Base-by-base conservation (phyloP, 495 filamentous ascomycete genomes). In the Tuber aestivum region DNA sequence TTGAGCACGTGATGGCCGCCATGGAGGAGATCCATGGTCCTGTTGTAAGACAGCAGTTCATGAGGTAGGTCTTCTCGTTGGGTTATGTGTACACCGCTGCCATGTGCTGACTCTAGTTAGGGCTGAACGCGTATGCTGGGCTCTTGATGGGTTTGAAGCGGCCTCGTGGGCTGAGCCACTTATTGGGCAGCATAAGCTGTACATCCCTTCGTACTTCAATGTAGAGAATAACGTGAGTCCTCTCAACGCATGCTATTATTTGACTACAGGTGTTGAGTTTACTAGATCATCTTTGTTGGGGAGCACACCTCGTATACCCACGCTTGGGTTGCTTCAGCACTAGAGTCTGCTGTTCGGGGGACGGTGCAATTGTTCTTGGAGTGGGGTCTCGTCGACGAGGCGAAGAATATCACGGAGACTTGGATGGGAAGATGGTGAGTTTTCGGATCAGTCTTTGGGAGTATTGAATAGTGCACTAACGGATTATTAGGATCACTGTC, bases 261-360 rank as follows among this genome's bases (percentile, higher is more conserved):
- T 16, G 3, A 20, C 32, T 65, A 35, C 16, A 18, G 32, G 56
- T 20, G 56, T 35, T 65, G 27, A 65, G 2, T 65, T 65, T 65
- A 20, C 14, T 73, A 88, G 79, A 89, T 89, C 50, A 88, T 92
- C 50, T 92, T 92, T 72, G 85, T 92, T 7, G 91, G 91, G 23
- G 90, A 92, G 83, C 90, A 92, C 81, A 92, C 90, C 0, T 88
- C 87, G 70, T 92, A 91, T 83, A 92, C 91, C n/a, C 90, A 92
- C 80, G 90, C 90, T 7, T 92, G 91, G 91, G 91, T 92, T 70
- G 89, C 90, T 38, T 88, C 87, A 4, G 90, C 90, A 9, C 82
- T 92, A 41, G 90, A 92, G 81, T 89, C 88, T 32, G 91, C 89
- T 0, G 89, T 92, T 35, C 84, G 91, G 0, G 91, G 90, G 0